Evolutionary conservation across 805 yeast genomes (phyloP), one percentile per base, ranked within the genome.

Genomic region (Ogataea pignaliae): DNA sequence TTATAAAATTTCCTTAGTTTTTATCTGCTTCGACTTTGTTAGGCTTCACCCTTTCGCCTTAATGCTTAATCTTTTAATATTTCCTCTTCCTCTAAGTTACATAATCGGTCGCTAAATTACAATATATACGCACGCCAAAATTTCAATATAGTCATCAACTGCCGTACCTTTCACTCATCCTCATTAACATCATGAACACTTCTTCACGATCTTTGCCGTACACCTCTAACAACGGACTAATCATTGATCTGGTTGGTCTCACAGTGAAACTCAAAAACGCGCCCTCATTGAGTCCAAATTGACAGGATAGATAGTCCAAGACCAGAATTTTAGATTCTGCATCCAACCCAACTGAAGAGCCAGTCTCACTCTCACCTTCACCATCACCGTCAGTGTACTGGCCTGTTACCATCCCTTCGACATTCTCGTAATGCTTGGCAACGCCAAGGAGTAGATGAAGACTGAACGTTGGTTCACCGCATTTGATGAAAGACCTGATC

Each of bases 361-460:
- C n/a, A n/a, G n/a, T 26, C 16, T 11, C n/a, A 36, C 34, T 32
- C 40, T 40, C 18, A 17, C 11, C 2, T 13, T 3, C 13, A 39
- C n/a, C n/a, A n/a, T n/a, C n/a, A n/a, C n/a, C n/a, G n/a, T n/a
- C n/a, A n/a, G n/a, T n/a, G n/a, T n/a, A n/a, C n/a, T 41, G 11
- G 36, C 37, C 14, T 34, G 48, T 28, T 37, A n/a, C 17, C 36
- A 10, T 17, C n/a, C 17, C 7, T 15, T 13, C 16, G 16, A 21
- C 26, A 21, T 21, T 21, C 26, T 52, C 53, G 37, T 48, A 47
- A 3, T 39, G 42, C 8, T 37, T 38, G 30, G 50, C 47, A 6
- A 42, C 40, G 28, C 41, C 46, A 3, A 47, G 42, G 10, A 52
- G 38, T 28, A 52, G 38, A 21, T 37, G 37, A 5, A 52, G 44